Evolutionary conservation across 1,284 basidiomycete genomes (phyloP).

Genomic region (Porogramme epimiltina): DNA sequence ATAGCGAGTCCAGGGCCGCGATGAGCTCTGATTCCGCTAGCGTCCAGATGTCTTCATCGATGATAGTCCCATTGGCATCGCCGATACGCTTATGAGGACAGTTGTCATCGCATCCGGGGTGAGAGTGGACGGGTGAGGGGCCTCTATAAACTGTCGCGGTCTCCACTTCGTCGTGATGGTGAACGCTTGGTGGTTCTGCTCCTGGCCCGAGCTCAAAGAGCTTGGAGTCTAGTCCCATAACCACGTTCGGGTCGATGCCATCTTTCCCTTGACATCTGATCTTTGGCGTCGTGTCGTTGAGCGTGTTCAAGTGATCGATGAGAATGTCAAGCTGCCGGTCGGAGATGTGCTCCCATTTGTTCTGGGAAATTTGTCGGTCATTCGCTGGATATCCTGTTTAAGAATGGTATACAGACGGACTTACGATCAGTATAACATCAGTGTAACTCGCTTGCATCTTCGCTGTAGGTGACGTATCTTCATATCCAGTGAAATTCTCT

Average conservation of each 20-base stretch:
- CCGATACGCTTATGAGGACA: conserved; percentile 24
- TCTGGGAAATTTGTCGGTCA: conserved; percentile 41
- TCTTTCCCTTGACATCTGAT: conserved; percentile 66
- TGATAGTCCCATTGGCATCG: conserved; percentile 1
- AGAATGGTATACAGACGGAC: conserved; percentile 28
- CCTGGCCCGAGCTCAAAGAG: conserved; percentile 50
- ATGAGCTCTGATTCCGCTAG: conserved; percentile 37
- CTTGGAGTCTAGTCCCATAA: conserved; percentile 85
- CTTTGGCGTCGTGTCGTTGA: conserved; percentile 88
- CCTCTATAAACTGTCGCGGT: conserved; percentile 65
- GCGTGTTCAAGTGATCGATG: conserved; percentile 83
- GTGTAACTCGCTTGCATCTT: conserved; percentile 94
- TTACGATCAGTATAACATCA: conserved; percentile 81
- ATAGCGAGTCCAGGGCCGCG: conserved; percentile 52
- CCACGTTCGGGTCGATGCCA: conserved; percentile 71
- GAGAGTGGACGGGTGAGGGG: conserved; percentile 27
- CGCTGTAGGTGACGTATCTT: conserved; percentile 86
- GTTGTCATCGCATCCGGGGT: not conserved
- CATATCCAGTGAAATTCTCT: conserved; percentile 88
- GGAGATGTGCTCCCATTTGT: conserved; percentile 85
- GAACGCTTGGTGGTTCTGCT: conserved; percentile 33
- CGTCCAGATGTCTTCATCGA: not conserved
- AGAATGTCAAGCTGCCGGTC: conserved; percentile 80
- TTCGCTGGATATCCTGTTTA: not conserved
- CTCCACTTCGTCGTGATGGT: conserved; percentile 83